Evolutionary conservation across 495 filamentous ascomycete genomes (phyloP).

Genomic region (Penicillium herquei): DNA sequence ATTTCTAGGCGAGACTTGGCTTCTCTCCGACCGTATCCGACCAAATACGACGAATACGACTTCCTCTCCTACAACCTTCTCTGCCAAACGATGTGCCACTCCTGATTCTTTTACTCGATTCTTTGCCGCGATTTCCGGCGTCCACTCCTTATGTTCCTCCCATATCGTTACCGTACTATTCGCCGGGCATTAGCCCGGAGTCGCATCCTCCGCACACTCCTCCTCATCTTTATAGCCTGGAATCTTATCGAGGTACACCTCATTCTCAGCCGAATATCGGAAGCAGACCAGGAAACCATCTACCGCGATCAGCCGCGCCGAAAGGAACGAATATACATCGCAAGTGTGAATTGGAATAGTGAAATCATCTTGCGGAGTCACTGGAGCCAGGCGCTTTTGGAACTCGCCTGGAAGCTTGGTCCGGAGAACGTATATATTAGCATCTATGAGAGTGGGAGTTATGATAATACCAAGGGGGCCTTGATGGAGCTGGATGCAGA

Average conservation of each 20-base stretch:
- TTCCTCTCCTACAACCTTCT: too few species aligned
- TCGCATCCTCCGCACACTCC: constrained; percentile 21
- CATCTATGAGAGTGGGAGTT: constrained; percentile 69
- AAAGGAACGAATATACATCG: constrained; percentile 58
- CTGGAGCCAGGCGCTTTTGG: constrained; percentile 61
- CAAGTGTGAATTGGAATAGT: constrained; percentile 70
- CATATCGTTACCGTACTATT: constrained; percentile 12
- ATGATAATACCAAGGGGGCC: constrained; percentile 66
- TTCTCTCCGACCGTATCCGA: constrained; percentile 1
- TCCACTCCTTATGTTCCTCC: constrained; percentile 20
- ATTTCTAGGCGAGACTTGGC: background rate
- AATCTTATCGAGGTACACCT: constrained; percentile 25
- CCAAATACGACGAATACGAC: background rate
- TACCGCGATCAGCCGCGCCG: constrained; percentile 17
- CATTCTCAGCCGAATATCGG: constrained; percentile 17
- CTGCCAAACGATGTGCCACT: too few species aligned
- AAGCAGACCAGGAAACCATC: constrained; percentile 10
- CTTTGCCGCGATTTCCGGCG: constrained; percentile 7
- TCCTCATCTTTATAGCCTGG: constrained; percentile 23
- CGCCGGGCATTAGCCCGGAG: constrained; percentile 14
- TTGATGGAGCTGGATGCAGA: constrained; percentile 57
- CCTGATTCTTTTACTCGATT: background rate
- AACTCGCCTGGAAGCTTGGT: constrained; percentile 56
- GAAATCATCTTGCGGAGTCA: constrained; percentile 57
- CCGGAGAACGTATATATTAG: constrained; percentile 68